Percentiles rank a stretch among this genome's conserved stretches.
Conservation (phyloP, 163 green algal genomes). For the Picocystis sp. region DNA sequence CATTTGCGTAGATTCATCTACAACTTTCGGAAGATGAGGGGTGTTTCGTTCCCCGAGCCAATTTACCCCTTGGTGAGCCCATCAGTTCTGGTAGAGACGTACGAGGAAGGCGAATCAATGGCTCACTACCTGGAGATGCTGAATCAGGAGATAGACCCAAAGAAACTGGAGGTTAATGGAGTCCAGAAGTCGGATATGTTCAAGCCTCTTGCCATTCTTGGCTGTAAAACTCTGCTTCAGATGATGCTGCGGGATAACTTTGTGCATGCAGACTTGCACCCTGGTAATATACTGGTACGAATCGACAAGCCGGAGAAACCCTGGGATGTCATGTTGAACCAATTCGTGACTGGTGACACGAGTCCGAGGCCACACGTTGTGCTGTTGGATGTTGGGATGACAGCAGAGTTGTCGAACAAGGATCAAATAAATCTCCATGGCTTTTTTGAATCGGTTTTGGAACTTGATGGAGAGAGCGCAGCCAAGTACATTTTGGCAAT, state of each 20-base stretch:
- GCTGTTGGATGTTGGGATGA: conserved; percentile 63
- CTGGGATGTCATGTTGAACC: no score
- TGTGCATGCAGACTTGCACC: conserved; percentile 86
- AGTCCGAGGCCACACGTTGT: conserved; percentile 33
- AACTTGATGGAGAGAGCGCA: conserved; percentile 34
- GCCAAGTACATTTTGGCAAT: no score
- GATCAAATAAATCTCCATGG: conserved; percentile 48
- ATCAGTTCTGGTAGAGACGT: conserved; percentile 73
- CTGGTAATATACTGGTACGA: conserved; percentile 88
- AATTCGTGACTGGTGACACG: not conserved
- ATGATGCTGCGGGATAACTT: conserved; percentile 82
- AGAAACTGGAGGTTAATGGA: conserved; percentile 1
- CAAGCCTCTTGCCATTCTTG: conserved; percentile 23
- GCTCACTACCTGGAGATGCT: not conserved
- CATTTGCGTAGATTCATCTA: conserved; percentile 21
- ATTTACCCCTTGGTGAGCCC: conserved; percentile 44
- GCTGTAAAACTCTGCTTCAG: conserved; percentile 28
- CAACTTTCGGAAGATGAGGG: conserved; percentile 55
- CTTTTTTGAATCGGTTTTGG: conserved; percentile 53
- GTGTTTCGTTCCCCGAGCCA: conserved; percentile 46
- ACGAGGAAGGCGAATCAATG: conserved; percentile 55
- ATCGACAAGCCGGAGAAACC: conserved; percentile 5
- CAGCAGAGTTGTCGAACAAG: conserved; percentile 40
- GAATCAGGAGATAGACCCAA: not conserved
- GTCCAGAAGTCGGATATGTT: conserved; percentile 4